Base-by-base conservation (phyloP, 108 stramenopile genomes). In the Fragilaria crotonensis region DNA sequence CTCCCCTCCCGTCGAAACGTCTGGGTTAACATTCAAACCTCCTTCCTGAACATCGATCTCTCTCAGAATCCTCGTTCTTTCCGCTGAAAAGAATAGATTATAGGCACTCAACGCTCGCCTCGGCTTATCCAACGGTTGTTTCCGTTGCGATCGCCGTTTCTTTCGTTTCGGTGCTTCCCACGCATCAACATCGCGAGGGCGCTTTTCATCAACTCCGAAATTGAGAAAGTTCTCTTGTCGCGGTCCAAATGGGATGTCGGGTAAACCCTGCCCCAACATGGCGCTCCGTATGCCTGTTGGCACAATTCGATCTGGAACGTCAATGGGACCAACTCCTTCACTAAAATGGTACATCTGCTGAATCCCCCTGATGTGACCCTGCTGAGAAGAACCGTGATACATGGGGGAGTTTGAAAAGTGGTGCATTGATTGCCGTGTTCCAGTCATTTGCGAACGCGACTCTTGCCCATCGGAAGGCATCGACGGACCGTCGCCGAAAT, bases 1-100 rank as follows among this genome's bases (percentile, higher is more conserved):
- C 11, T 41, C 36, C 7, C 36, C 14, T 11, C 14, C 36, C 0
- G 77, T 70, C 26, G 56, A 50, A 46, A 3, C 41, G 52, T 29
- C 11, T 41, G 7, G 30, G 11, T 11, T 60, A 25, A 51, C 7
- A 4, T 5, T n/a, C 31, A 33, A 5, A 19, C 65, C 9, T 23
- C 51, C 25, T 2, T 22, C 51, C 26, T 18, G 51, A 18, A 25
- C 26, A 18, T 21, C 23, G 51, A 56, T 56, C 36, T 80, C 79
- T 45, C 65, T 64, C 41, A 82, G 67, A 54, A 82, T 82, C 9
- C 76, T 59, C 36, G 78, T 77, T 17, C 81, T 66, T 44, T 82
- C 81, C 33, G 73, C 76, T 0, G 73, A 77, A 52, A 82, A 82
- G 71, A 82, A 82, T 1, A 82, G 69, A 57, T 82, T 82, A 59